These are phyloP conservation scores for Fusarium robinianum DNA, from an alignment of 2,329 filamentous ascomycete species.

Conservation along the genomic window DNA sequence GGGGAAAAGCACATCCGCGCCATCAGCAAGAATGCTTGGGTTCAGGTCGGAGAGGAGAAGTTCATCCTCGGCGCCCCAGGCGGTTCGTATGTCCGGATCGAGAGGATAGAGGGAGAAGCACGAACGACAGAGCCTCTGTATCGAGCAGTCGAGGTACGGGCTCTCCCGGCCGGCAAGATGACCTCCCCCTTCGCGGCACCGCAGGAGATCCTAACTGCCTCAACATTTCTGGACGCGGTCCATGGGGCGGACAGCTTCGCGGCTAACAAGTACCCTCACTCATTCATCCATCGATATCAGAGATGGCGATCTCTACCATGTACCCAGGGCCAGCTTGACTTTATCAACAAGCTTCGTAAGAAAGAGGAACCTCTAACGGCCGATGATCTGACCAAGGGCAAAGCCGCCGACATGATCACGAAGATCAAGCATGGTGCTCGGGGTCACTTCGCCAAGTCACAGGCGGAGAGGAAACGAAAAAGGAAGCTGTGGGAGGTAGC, in stretches of 20 bases:
- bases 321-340: slow-evolving; percentile 66
- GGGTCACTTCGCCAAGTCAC: slow-evolving; percentile 61
- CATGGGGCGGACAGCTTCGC: slow-evolving; percentile 86
- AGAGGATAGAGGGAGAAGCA: slow-evolving; percentile 42
- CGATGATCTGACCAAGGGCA: slow-evolving; percentile 73
- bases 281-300: slow-evolving; percentile 68
- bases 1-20: slow-evolving; percentile 77
- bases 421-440: slow-evolving; percentile 84
- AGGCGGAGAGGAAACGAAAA: slow-evolving; percentile 56
- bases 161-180: slow-evolving; percentile 48
- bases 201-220: slow-evolving; percentile 66
- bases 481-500: slow-evolving; percentile 44
- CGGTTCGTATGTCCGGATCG: slow-evolving; percentile 64
- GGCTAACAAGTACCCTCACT: slow-evolving; percentile 64
- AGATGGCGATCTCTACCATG: slow-evolving; percentile 73
- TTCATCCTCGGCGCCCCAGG: slow-evolving; percentile 72
- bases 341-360: slow-evolving; percentile 68
- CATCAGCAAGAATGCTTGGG: slow-evolving; percentile 80
- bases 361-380: slow-evolving; percentile 57
- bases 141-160: slow-evolving; percentile 54
- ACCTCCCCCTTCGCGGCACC: slow-evolving; percentile 70
- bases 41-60: slow-evolving; percentile 70
- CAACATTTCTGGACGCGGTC: slow-evolving; percentile 74
- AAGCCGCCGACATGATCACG: slow-evolving; percentile 88
- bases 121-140: slow-evolving; percentile 41